Conservation (phyloP, 2,329 filamentous ascomycete genomes). For the Blastomyces parvus region DNA sequence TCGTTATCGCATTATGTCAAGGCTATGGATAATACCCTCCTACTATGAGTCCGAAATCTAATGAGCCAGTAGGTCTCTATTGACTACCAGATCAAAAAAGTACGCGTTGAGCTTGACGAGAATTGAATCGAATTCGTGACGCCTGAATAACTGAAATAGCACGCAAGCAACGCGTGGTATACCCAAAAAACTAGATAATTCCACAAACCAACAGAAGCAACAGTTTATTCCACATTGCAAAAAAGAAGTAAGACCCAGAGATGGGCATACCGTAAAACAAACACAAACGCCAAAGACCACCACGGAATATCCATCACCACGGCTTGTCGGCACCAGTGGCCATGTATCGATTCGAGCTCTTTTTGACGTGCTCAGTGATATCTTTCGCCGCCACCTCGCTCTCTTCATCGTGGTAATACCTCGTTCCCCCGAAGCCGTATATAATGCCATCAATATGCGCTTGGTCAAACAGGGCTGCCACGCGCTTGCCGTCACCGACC, state of each 20-base stretch:
- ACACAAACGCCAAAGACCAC: neutral
- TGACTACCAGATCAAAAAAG: neutral
- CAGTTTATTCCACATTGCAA: neutral
- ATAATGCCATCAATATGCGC: slow-evolving; percentile 16
- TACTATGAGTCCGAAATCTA: neutral
- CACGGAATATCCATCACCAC: slow-evolving; percentile 4
- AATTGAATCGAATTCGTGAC: neutral
- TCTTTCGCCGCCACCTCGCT: slow-evolving; percentile 9
- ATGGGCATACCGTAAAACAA: neutral
- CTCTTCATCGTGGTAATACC: slow-evolving; percentile 9
- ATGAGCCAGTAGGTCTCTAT: neutral
- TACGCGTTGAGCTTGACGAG: neutral
- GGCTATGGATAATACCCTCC: neutral
- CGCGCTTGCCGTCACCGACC: slow-evolving; percentile 7
- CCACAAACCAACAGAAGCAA: neutral
- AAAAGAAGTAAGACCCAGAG: neutral
- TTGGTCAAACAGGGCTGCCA: slow-evolving; percentile 9
- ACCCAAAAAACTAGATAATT: neutral
- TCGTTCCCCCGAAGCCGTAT: slow-evolving; percentile 12
- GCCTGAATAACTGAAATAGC: neutral
- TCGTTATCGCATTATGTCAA: neutral
- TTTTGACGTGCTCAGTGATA: slow-evolving; percentile 13
- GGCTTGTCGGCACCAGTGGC: slow-evolving; percentile 12
- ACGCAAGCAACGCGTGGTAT: neutral
- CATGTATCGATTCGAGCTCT: slow-evolving; percentile 11